phyloP scores from a whole-genome alignment of 139 green algal genomes.

The Closterium sp. region DNA sequence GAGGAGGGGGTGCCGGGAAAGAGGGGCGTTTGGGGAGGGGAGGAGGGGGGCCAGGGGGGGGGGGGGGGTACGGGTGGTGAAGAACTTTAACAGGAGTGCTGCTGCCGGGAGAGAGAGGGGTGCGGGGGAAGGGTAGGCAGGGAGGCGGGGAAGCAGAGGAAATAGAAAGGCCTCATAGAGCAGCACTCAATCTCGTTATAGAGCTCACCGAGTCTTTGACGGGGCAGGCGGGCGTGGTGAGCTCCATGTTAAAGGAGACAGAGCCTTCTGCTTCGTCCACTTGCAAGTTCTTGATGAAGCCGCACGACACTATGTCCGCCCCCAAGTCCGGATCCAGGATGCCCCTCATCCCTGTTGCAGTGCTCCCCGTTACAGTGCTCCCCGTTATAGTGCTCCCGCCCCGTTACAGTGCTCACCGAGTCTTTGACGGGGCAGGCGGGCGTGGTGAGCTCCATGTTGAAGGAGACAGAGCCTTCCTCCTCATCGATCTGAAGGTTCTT shows the following conservation, averaged over 20 bases:
- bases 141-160: not conserved
- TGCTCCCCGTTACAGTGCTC: too few relatives aligned
- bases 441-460: slow-evolving; percentile 93
- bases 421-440: slow-evolving; percentile 98
- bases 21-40: too few relatives aligned
- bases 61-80: too few relatives aligned
- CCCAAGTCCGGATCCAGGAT: slow-evolving; percentile 98
- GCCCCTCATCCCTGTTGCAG: too few relatives aligned
- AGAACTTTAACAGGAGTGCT: too few relatives aligned
- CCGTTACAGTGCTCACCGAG: not conserved
- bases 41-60: too few relatives aligned
- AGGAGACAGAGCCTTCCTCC: slow-evolving; percentile 44
- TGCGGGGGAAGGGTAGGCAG: not conserved
- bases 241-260: slow-evolving; percentile 78
- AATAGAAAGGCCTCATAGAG: not conserved
- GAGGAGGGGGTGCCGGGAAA: too few relatives aligned
- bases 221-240: slow-evolving; percentile 97
- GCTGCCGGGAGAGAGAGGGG: too few relatives aligned
- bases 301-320: slow-evolving; percentile 91
- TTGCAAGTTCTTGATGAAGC: slow-evolving; percentile 90
- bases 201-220: slow-evolving; percentile 80
- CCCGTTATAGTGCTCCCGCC: too few relatives aligned
- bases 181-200: too few relatives aligned
- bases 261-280: slow-evolving; percentile 47
- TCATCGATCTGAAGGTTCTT: slow-evolving; percentile 75